Evolutionary conservation across 148 eudicot genomes (phyloP).

Genomic region (Heliosperma pusillum): DNA sequence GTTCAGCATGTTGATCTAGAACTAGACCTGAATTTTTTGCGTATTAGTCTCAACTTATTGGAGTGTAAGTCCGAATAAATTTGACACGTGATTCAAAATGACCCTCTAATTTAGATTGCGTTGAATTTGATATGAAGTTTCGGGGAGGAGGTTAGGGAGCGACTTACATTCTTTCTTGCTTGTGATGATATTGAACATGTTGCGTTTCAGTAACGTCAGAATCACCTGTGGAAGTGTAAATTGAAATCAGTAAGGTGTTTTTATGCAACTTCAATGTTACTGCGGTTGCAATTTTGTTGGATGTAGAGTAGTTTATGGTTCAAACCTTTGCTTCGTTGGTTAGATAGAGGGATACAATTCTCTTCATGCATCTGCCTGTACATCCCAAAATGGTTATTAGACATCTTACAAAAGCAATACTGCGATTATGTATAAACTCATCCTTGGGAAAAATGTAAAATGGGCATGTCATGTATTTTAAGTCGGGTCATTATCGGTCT

Average conservation of each 20-base stretch:
- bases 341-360: slow-evolving; percentile 60
- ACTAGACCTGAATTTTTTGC: slow-evolving; percentile 42
- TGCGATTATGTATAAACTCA: too few species aligned
- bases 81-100: too few species aligned
- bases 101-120: not conserved
- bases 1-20: slow-evolving; percentile 60
- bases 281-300: not conserved
- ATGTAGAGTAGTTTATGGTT: not conserved
- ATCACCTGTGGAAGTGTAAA: slow-evolving; percentile 49
- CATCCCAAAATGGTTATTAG: not conserved
- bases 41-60: not conserved
- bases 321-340: slow-evolving; percentile 69
- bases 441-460: too few species aligned
- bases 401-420: not conserved
- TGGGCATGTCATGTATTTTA: too few species aligned
- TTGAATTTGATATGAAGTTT: not conserved
- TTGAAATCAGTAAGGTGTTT: not conserved
- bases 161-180: slow-evolving; percentile 77
- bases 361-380: slow-evolving; percentile 65
- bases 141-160: not conserved
- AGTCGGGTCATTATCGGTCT: too few species aligned
- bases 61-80: too few species aligned
- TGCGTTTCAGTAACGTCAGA: slow-evolving; percentile 60
- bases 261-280: not conserved
- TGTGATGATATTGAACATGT: slow-evolving; percentile 49